Percentiles rank a stretch among this genome's conserved stretches.
Evolutionary conservation across 2,329 filamentous ascomycete genomes (phyloP).

Genomic region (Clonostachys rhizophaga): DNA sequence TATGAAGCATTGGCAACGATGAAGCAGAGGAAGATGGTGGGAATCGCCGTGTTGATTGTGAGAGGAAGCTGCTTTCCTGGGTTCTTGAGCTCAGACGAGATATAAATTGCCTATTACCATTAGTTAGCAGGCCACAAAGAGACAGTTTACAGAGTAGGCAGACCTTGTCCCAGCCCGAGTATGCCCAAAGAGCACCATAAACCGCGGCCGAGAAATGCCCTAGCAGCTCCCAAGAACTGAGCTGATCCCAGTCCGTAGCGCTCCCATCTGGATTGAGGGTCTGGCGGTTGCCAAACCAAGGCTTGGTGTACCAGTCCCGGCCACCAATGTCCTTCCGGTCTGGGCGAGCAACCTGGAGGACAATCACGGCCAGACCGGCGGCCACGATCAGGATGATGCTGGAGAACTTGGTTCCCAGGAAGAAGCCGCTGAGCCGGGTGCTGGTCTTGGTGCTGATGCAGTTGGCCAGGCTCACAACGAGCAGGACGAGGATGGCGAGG

Average conservation of each 20-base stretch:
- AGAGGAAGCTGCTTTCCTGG: conserved; percentile 51
- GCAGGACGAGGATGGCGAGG: conserved; percentile 41
- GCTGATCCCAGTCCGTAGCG: conserved; percentile 38
- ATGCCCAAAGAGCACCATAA: conserved; percentile 60
- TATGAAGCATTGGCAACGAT: conserved; percentile 57
- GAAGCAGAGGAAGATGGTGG: conserved; percentile 54
- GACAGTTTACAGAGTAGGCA: no score
- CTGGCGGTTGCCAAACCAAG: conserved; percentile 50
- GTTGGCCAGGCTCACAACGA: conserved; percentile 43
- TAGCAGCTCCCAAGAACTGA: conserved; percentile 53
- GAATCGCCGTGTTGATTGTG: conserved; percentile 56
- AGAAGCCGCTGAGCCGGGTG: conserved; percentile 50
- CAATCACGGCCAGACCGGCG: conserved; percentile 40
- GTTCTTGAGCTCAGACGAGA: conserved; percentile 45
- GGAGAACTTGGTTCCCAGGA: conserved; percentile 48
- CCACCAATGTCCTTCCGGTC: conserved; percentile 31
- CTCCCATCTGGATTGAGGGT: conserved; percentile 44
- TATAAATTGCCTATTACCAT: conserved; percentile 43
- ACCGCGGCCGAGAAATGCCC: conserved; percentile 56
- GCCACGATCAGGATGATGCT: conserved; percentile 41
- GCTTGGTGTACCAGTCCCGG: conserved; percentile 43
- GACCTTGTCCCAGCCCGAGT: conserved; percentile 63
- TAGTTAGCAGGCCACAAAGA: neutral
- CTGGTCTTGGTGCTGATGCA: conserved; percentile 51
- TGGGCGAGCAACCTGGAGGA: conserved; percentile 29